Conservation (phyloP, 768 basidiomycete genomes). For the Mycena maculata region DNA sequence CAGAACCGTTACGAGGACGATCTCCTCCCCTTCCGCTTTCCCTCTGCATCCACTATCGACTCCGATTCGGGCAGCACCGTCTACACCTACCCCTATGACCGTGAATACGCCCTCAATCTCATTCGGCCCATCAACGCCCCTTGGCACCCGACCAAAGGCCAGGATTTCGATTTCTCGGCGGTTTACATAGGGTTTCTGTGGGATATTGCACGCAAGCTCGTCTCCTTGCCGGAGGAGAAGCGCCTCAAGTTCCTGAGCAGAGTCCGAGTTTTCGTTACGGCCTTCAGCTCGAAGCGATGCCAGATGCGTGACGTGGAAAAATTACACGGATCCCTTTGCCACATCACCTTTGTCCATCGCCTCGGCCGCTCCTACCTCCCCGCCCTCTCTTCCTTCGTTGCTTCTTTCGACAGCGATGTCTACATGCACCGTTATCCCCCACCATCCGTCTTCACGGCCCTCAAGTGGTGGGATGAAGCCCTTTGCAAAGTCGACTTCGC, state of each 20-base stretch:
- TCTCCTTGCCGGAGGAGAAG: not conserved
- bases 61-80: no score
- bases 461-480: conserved; percentile 1
- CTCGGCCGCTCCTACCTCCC: conserved; percentile 7
- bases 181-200: not conserved
- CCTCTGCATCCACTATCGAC: not conserved
- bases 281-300: not conserved
- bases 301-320: conserved; percentile 6
- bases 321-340: conserved; percentile 13
- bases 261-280: not conserved
- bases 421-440: not conserved
- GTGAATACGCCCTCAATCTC: not conserved
- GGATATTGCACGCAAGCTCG: not conserved
- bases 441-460: not conserved
- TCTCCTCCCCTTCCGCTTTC: conserved; percentile 37
- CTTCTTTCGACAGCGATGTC: not conserved
- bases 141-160: conserved; percentile 10
- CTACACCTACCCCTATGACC: conserved; percentile 5
- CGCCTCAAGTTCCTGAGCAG: conserved; percentile 34
- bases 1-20: conserved; percentile 47
- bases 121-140: not conserved
- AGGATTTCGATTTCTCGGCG: not conserved
- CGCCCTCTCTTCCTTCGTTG: conserved; percentile 5
- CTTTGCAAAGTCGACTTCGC: not conserved
- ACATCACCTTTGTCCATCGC: conserved; percentile 8